These are phyloP conservation scores for Diplodia seriata DNA, from an alignment of 2,329 filamentous ascomycete species.

Conservation along the genomic window DNA sequence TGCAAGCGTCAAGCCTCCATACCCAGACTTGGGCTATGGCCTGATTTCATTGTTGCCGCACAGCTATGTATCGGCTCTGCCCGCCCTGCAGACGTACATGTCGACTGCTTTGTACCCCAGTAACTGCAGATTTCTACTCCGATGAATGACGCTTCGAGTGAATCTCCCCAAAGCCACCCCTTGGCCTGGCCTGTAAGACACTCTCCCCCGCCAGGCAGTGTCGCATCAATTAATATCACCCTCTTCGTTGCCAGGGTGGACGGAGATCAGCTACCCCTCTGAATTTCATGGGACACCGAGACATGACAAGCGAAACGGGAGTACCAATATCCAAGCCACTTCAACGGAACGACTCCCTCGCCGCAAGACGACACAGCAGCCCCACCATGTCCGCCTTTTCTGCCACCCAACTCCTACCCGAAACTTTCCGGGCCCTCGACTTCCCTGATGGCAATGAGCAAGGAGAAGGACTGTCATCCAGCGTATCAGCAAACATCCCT, in stretches of 20 bases:
- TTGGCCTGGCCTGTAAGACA: not conserved
- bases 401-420: constrained; percentile 7
- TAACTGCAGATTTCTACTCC: not conserved
- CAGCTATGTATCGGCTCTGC: not conserved
- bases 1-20: constrained; percentile 7
- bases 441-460: not conserved
- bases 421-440: constrained; percentile 2
- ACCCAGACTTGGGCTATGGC: constrained; percentile 1
- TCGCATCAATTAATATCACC: not conserved
- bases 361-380: constrained; percentile 13
- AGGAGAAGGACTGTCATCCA: constrained; percentile 21
- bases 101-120: not conserved
- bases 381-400: constrained; percentile 26
- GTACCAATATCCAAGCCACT: constrained; percentile 3
- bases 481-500: constrained; percentile 24
- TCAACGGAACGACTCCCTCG: constrained; percentile 7
- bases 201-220: not conserved
- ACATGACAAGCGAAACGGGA: not conserved
- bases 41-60: constrained; percentile 9
- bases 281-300: not conserved
- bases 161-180: not conserved
- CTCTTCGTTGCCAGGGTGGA: not conserved
- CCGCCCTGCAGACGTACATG: not conserved
- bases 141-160: constrained; percentile 8
- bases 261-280: constrained; percentile 10